Conservation (phyloP, 2,329 filamentous ascomycete genomes). For the Akanthomyces lecanii region DNA sequence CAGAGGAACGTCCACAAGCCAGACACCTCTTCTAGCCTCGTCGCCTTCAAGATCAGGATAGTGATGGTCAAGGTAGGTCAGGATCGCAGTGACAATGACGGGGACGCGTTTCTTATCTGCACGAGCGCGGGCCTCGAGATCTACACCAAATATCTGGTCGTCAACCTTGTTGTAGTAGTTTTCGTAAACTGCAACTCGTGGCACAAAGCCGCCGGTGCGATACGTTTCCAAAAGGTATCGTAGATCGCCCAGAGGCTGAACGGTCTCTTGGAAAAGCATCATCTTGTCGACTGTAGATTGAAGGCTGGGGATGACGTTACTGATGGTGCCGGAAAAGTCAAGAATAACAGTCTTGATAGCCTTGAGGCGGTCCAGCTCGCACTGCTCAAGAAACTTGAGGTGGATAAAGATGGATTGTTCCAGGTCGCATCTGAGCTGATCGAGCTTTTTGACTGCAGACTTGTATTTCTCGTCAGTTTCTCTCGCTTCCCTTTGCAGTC, state of each 20-base stretch:
- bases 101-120: slow-evolving; percentile 95
- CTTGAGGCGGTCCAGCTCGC: slow-evolving; percentile 91
- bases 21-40: slow-evolving; percentile 85
- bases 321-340: slow-evolving; percentile 94
- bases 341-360: slow-evolving; percentile 97
- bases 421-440: slow-evolving; percentile 86
- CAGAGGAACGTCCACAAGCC: slow-evolving; percentile 89
- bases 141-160: slow-evolving; percentile 95
- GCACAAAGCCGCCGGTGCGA: slow-evolving; percentile 86
- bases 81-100: slow-evolving; percentile 81
- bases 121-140: slow-evolving; percentile 89
- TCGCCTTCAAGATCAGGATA: slow-evolving; percentile 98
- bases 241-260: slow-evolving; percentile 87
- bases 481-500: slow-evolving; percentile 78
- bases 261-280: slow-evolving; percentile 98
- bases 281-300: slow-evolving; percentile 97
- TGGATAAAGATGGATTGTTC: slow-evolving; percentile 93
- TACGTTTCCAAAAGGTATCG: slow-evolving; percentile 96
- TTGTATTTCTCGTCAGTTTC: slow-evolving; percentile 96
- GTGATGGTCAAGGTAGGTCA: slow-evolving; percentile 93
- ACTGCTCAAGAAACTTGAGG: slow-evolving; percentile 93
- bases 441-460: slow-evolving; percentile 75
- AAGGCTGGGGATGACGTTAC: slow-evolving; percentile 94
- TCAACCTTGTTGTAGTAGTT: slow-evolving; percentile 99
- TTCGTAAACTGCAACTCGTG: slow-evolving; percentile 88